phyloP scores from a whole-genome alignment of 129 eudicot species.

The Centaurea solstitialis region DNA sequence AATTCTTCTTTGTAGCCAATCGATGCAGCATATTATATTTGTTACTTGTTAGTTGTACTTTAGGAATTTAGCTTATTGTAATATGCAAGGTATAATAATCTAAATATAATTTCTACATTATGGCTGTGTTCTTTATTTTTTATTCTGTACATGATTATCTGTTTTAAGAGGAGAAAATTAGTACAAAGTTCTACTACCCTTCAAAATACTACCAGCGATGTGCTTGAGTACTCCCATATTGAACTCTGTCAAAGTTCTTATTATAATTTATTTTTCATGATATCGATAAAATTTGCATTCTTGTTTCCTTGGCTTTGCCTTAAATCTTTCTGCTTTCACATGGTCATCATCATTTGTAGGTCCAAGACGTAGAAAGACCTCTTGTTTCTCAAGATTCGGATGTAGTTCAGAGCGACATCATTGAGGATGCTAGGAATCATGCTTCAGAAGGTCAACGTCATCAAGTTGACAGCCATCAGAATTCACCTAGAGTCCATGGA shows the following conservation, averaged over 20 bases:
- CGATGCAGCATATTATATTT: background rate
- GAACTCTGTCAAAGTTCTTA: background rate
- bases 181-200: background rate
- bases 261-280: background rate
- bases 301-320: background rate
- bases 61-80: background rate
- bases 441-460: conserved; percentile 35
- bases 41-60: background rate
- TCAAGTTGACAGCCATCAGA: conserved; percentile 46
- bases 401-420: conserved; percentile 37
- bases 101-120: background rate
- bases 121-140: background rate
- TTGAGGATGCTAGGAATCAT: conserved; percentile 34
- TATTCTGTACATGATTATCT: background rate
- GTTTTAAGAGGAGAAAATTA: background rate
- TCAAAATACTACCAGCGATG: background rate
- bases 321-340: background rate
- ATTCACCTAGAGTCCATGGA: conserved; percentile 42
- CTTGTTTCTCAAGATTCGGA: conserved; percentile 65
- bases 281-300: background rate
- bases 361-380: conserved; percentile 81
- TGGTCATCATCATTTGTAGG: conserved; percentile 37
- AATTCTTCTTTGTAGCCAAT: background rate
- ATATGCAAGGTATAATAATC: conserved; percentile 2
- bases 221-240: background rate